phyloP scores from a whole-genome alignment of 495 filamentous ascomycete species.

The Aspergillus ostianus region DNA sequence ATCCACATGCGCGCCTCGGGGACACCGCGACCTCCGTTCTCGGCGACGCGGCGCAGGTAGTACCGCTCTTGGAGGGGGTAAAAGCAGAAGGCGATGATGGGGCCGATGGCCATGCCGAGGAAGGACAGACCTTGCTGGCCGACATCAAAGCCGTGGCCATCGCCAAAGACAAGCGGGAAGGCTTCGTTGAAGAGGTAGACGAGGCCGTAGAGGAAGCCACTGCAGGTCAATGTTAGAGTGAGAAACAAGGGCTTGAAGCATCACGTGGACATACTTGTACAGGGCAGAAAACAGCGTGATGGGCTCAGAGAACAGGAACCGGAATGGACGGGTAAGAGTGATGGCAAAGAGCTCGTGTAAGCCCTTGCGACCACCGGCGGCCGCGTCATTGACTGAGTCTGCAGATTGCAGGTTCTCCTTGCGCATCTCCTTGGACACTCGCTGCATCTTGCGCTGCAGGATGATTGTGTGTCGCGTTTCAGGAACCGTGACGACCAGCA shows the following conservation, averaged over 20 bases:
- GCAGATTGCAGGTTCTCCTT: constrained; percentile 48
- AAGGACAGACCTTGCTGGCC: constrained; percentile 39
- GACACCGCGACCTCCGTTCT: constrained; percentile 40
- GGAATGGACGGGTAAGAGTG: constrained; percentile 45
- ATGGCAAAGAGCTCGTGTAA: constrained; percentile 62
- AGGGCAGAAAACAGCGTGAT: constrained; percentile 52
- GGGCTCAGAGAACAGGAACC: constrained; percentile 50
- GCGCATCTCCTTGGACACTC: constrained; percentile 49
- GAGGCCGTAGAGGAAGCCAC: constrained; percentile 61
- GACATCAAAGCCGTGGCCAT: constrained; percentile 42
- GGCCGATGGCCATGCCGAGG: constrained; percentile 43
- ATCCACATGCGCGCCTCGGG: constrained; percentile 65
- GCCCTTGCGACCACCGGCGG: constrained; percentile 40
- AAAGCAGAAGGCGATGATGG: constrained; percentile 38
- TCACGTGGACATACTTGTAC: constrained; percentile 38
- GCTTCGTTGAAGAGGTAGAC: constrained; percentile 61
- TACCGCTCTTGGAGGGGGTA: constrained; percentile 47
- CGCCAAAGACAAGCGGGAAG: constrained; percentile 46
- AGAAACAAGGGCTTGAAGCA: background rate
- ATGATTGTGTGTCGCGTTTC: constrained; percentile 49
- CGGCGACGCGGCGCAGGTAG: constrained; percentile 43
- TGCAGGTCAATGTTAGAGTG: background rate
- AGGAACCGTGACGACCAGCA: constrained; percentile 37
- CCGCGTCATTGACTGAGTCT: constrained; percentile 36
- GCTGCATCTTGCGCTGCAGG: constrained; percentile 50